A percentile compares a stretch with the other conserved stretches of the same genome.
Evolutionary conservation across 331 rosid species (phyloP).

Genomic region (Quercus tomentella): DNA sequence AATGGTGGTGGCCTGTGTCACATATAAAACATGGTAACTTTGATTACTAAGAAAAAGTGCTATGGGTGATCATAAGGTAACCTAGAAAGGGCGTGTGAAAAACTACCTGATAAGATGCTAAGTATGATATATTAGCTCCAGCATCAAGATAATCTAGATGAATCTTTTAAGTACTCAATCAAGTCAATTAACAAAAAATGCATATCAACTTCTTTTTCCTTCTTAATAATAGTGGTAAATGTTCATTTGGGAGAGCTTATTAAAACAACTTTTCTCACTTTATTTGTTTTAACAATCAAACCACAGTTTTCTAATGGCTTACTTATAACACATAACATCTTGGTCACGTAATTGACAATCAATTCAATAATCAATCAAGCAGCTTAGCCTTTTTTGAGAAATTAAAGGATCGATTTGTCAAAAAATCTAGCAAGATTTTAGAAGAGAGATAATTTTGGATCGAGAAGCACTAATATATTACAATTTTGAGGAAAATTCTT

Average conservation of each 20-base stretch:
- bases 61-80: background rate
- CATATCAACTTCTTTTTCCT: background rate
- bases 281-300: background rate
- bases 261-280: too few relatives aligned
- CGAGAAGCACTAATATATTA: background rate
- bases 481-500: too few relatives aligned
- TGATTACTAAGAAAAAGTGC: background rate
- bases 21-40: background rate
- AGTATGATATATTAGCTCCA: slow-evolving; percentile 73
- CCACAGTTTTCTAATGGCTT: too few relatives aligned
- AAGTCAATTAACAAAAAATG: slow-evolving; percentile 3
- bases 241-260: too few relatives aligned
- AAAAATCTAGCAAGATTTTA: too few relatives aligned
- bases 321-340: too few relatives aligned
- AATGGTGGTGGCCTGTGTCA: slow-evolving; percentile 70
- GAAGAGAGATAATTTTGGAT: background rate
- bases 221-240: too few relatives aligned
- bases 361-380: background rate
- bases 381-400: too few relatives aligned
- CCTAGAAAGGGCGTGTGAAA: background rate
- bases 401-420: too few relatives aligned
- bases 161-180: slow-evolving; percentile 42
- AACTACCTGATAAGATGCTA: slow-evolving; percentile 85
- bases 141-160: slow-evolving; percentile 90
- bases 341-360: background rate